These are phyloP conservation scores for Cubamyces sp. DNA, from an alignment of 768 basidiomycete genomes.

Conservation along the genomic window DNA sequence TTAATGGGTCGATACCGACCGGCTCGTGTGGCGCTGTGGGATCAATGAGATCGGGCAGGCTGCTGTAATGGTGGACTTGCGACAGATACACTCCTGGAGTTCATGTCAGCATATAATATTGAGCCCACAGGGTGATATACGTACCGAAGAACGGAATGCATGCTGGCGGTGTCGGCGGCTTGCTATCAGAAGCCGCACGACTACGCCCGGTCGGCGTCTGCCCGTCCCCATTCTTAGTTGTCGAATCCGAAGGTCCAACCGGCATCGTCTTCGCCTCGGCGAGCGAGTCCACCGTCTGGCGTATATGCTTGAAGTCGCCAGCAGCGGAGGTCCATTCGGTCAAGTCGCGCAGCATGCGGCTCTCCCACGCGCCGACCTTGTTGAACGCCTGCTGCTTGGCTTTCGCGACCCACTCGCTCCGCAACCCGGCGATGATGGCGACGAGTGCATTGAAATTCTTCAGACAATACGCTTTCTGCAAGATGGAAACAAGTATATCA, in stretches of 20 bases:
- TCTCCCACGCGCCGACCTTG: conserved; percentile 70
- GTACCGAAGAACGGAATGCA: conserved; percentile 87
- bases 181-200: conserved; percentile 45
- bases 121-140: conserved; percentile 20
- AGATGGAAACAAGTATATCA: background rate
- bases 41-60: conserved; percentile 80
- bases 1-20: conserved; percentile 65
- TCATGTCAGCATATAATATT: background rate
- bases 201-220: conserved; percentile 38
- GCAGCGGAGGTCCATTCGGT: conserved; percentile 63
- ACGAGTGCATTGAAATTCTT: conserved; percentile 81
- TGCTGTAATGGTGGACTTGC: conserved; percentile 64
- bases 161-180: conserved; percentile 47
- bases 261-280: conserved; percentile 68
- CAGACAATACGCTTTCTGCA: conserved; percentile 77
- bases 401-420: conserved; percentile 65
- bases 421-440: conserved; percentile 79
- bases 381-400: conserved; percentile 72
- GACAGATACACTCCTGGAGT: conserved; percentile 74
- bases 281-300: conserved; percentile 63
- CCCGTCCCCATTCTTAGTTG: conserved; percentile 49
- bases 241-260: conserved; percentile 54
- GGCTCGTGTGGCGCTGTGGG: conserved; percentile 76
- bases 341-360: conserved; percentile 73
- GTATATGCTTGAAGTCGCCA: conserved; percentile 78